phyloP scores from a whole-genome alignment of 1,284 basidiomycete species.

The Caloboletus firmus region DNA sequence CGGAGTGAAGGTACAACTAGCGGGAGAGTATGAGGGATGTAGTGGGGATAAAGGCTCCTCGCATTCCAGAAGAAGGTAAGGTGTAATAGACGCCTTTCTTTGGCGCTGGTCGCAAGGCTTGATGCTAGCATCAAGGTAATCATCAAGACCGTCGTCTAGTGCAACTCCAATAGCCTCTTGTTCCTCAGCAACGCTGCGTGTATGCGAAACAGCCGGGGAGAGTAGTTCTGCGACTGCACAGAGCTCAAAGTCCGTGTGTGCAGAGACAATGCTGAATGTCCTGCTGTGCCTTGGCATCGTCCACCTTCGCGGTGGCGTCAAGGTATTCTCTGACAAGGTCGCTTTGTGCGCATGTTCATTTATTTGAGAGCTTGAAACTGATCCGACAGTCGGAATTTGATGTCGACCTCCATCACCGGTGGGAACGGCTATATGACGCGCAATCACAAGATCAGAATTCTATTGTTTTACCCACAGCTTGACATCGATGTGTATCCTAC shows the following conservation, averaged over 20 bases:
- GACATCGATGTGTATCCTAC: constrained; percentile 21
- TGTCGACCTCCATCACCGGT: constrained; percentile 16
- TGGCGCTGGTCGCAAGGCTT: background rate
- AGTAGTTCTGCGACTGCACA: constrained; percentile 41
- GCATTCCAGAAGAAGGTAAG: constrained; percentile 33
- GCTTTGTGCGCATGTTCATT: constrained; percentile 23
- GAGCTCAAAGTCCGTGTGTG: constrained; percentile 39
- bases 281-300: constrained; percentile 25
- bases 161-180: constrained; percentile 26
- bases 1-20: constrained; percentile 16
- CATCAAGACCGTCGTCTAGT: constrained; percentile 32
- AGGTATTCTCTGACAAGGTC: constrained; percentile 27
- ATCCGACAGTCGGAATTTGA: constrained; percentile 15
- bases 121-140: constrained; percentile 31
- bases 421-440: constrained; percentile 22
- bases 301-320: constrained; percentile 19
- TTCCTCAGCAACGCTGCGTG: constrained; percentile 28
- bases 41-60: constrained; percentile 34
- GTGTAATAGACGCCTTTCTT: constrained; percentile 8
- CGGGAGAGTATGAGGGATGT: constrained; percentile 21
- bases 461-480: constrained; percentile 24
- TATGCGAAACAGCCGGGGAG: constrained; percentile 31
- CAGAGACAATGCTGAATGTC: constrained; percentile 36
- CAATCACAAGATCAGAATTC: constrained; percentile 28
- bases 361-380: constrained; percentile 17